phyloP scores from a whole-genome alignment of 257 asterid species.

The Przewalskia tangutica region DNA sequence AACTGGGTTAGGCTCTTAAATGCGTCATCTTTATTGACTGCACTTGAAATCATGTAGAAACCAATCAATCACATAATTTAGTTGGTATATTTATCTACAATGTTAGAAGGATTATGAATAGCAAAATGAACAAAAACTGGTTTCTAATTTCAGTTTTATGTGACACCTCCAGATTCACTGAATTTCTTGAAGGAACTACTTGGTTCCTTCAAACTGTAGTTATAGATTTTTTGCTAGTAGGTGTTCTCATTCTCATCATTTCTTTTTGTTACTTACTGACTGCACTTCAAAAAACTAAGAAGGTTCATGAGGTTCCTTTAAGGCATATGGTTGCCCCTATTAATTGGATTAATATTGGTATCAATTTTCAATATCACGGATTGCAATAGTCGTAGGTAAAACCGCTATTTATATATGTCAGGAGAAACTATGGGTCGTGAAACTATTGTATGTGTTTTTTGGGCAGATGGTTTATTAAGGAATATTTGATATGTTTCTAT shows the following conservation, averaged over 20 bases:
- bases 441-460: neutral
- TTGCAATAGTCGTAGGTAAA: neutral
- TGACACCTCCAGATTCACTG: neutral
- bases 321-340: neutral
- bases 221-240: neutral
- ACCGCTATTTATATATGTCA: neutral
- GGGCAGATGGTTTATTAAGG: too few species aligned
- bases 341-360: neutral
- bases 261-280: neutral
- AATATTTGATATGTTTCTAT: too few species aligned
- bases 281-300: neutral
- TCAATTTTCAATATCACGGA: neutral
- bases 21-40: neutral
- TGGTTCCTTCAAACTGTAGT: neutral
- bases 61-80: neutral
- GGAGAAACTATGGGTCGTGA: neutral
- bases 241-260: neutral
- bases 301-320: neutral
- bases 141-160: neutral
- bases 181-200: neutral
- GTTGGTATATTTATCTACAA: neutral
- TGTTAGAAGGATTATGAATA: neutral
- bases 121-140: neutral
- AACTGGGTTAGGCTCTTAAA: neutral
- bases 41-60: neutral